Evolutionary conservation across 2,329 filamentous ascomycete species (phyloP), one percentile per base, ranked within the genome.

Genomic region (Colletotrichum echinochloae): DNA sequence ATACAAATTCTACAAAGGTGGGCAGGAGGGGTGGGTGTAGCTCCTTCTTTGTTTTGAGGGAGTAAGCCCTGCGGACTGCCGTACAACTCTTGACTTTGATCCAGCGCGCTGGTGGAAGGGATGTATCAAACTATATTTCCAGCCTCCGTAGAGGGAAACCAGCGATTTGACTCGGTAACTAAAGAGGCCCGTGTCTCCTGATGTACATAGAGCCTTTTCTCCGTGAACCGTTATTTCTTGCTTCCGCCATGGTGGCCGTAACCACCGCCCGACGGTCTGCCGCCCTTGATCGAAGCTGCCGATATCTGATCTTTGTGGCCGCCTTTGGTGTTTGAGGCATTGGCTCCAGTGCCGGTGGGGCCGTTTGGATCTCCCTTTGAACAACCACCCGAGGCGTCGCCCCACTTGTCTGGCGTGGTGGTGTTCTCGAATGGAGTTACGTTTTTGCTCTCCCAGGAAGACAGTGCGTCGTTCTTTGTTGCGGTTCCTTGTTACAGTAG

Each of bases 291-390:
- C 1, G 37, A 59, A 30, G 56, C 37, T 23, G 37, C 37, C 8
- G 37, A 41, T 14, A 46, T 59, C 28, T 59, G 56, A 26, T 59
- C 56, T 12, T 44, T 44, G 9, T 59, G 56, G 18, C 56, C 56
- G 18, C 56, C 56, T 26, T 46, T 41, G 16, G 37, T 44, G 39
- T 33, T 46, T 2, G 56, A 59, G 11, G 56, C 56, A 20, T 59
- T 46, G 4, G 11, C 23, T 7, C 56, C 56, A 4, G 56, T 59
- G 23, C 56, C 56, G 11, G 56, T 59, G 37, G 56, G 56, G 16
- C 56, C 56, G 26, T 46, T 59, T 26, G 26, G 16, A 20, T 59
- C 56, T 30, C 56, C 56, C 8, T 12, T 18, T 20, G 18, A 12
- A 16, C 56, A 59, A 14, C 56, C 39, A 12, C 56, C 56, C 9